A percentile compares a stretch with the other conserved stretches of the same genome.
Conservation (phyloP, 495 filamentous ascomycete species). For the Tuber calosporum region DNA sequence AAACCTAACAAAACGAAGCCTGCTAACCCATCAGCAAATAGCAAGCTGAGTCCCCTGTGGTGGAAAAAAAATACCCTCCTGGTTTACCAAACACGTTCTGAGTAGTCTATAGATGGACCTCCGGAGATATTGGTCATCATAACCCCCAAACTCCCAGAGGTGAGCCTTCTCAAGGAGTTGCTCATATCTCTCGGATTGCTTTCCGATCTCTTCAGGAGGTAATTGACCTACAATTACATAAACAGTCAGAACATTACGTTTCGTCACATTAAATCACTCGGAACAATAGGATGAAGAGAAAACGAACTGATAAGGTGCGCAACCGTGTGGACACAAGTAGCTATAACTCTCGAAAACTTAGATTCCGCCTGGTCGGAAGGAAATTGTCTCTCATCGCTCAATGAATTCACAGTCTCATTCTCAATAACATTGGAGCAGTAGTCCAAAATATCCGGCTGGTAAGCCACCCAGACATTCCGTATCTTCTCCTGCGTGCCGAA, state of each 20-base stretch:
- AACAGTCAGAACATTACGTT: not conserved
- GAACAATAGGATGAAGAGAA: not conserved
- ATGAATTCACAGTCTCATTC: conserved; percentile 66
- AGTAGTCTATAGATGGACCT: conserved; percentile 63
- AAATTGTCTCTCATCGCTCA: conserved; percentile 80
- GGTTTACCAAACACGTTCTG: conserved; percentile 3
- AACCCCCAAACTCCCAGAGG: conserved; percentile 66
- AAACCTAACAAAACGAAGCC: conserved; percentile 50
- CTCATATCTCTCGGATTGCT: conserved; percentile 48
- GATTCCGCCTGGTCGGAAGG: conserved; percentile 74
- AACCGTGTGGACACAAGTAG: conserved; percentile 55
- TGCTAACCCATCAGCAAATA: conserved; percentile 52
- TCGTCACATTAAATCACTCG: conserved; percentile 14
- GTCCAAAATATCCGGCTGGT: conserved; percentile 65
- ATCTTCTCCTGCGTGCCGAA: conserved; percentile 75
- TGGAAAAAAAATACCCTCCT: conserved; percentile 15
- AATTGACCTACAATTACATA: conserved; percentile 17
- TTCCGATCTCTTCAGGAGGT: conserved; percentile 49
- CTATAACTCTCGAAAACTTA: conserved; percentile 75
- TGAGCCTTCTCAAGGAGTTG: conserved; percentile 57
- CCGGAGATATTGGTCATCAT: conserved; percentile 64
- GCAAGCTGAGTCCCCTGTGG: conserved; percentile 20
- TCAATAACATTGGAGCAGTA: conserved; percentile 69
- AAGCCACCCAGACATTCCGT: conserved; percentile 64
- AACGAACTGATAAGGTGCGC: conserved; percentile 47